phyloP scores from a whole-genome alignment of 2,329 filamentous ascomycete genomes.

The Teratosphaeria destructans region DNA sequence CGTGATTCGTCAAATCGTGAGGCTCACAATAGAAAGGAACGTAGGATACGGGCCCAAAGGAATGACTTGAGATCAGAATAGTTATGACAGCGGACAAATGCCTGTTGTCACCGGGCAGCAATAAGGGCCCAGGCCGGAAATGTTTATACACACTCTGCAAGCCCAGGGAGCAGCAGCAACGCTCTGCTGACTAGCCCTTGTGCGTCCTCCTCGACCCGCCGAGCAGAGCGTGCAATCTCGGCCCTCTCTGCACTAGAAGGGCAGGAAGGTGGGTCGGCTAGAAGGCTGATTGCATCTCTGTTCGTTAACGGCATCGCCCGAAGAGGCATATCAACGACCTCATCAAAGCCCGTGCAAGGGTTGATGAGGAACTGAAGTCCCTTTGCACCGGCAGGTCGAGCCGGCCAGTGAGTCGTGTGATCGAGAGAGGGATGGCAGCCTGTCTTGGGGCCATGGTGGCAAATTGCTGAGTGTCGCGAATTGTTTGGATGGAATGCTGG shows the following conservation, averaged over 20 bases:
- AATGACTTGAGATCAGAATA: conserved; percentile 30
- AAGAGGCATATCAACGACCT: conserved; percentile 9
- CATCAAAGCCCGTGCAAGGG: conserved; percentile 23
- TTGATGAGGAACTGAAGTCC: conserved; percentile 5
- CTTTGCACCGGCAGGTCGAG: neutral
- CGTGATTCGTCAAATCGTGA: conserved; percentile 20
- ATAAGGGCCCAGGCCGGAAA: conserved; percentile 4
- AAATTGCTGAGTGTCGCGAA: conserved; percentile 12
- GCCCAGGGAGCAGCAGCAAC: neutral
- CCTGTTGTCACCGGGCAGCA: conserved; percentile 5
- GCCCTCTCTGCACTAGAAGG: conserved; percentile 17
- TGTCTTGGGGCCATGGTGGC: conserved; percentile 14
- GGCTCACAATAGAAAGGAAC: conserved; percentile 27
- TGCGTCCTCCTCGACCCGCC: conserved; percentile 18
- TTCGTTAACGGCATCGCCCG: conserved; percentile 4
- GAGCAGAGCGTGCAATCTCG: conserved; percentile 21
- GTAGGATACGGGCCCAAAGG: conserved; percentile 33
- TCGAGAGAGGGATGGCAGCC: conserved; percentile 16
- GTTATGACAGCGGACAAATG: conserved; percentile 4
- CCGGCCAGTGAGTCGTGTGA: conserved; percentile 7
- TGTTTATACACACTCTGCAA: conserved; percentile 6
- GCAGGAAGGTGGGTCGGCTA: conserved; percentile 18
- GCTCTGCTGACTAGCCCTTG: conserved; percentile 22
- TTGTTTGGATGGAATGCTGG: conserved; percentile 13
- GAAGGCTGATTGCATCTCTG: conserved; percentile 17